Evolutionary conservation across 148 eudicot species (phyloP).

Genomic region (Pharnaceum exiguum): DNA sequence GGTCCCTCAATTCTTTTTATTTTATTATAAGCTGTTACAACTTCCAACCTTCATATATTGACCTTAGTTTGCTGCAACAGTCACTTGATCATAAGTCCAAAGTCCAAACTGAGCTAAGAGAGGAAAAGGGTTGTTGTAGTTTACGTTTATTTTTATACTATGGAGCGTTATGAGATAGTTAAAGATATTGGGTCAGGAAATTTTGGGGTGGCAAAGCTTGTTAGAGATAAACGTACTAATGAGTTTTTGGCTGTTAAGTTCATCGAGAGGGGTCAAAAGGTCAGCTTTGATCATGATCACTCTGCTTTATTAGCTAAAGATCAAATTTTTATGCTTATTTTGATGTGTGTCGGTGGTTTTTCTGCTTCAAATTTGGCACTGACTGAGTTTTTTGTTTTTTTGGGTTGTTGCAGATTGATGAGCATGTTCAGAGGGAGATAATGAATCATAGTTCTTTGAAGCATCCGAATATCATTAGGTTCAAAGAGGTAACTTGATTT

Average conservation of each 20-base stretch:
- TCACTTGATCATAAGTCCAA: too few relatives aligned
- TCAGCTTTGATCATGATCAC: constrained; percentile 7
- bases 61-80: too few relatives aligned
- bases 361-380: neutral
- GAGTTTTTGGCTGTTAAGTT: constrained; percentile 73
- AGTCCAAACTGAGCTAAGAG: too few relatives aligned
- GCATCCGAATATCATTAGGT: constrained; percentile 79
- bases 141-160: constrained; percentile 8
- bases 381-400: constrained; percentile 1
- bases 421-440: constrained; percentile 87
- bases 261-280: constrained; percentile 84
- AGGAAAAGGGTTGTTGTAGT: neutral
- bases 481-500: constrained; percentile 58
- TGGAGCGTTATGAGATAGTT: constrained; percentile 72
- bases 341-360: constrained; percentile 7
- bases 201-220: constrained; percentile 90
- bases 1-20: neutral
- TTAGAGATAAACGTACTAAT: constrained; percentile 44
- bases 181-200: constrained; percentile 80
- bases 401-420: constrained; percentile 63
- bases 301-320: neutral
- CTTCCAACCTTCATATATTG: constrained; percentile 1
- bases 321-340: constrained; percentile 7
- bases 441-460: constrained; percentile 82
- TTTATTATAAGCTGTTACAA: neutral